phyloP scores from a whole-genome alignment of 176 grass and related monocot species.

The Canna indica region DNA sequence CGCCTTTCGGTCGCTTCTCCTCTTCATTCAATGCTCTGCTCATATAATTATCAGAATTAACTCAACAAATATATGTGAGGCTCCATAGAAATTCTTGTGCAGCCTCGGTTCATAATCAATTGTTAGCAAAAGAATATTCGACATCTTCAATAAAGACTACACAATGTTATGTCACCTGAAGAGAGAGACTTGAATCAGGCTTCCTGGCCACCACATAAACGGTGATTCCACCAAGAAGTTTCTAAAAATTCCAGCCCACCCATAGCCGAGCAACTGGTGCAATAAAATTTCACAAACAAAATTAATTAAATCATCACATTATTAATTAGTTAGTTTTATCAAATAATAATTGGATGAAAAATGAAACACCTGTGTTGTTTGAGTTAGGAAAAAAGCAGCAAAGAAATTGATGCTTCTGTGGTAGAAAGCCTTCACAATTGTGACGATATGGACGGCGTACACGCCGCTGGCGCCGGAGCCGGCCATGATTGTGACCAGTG shows the following conservation, averaged over 20 bases:
- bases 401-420: conserved; percentile 45
- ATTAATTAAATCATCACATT: background rate
- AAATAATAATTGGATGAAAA: background rate
- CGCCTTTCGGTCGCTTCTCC: conserved; percentile 49
- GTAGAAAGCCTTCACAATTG: conserved; percentile 79
- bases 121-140: no score
- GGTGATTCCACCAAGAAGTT: conserved; percentile 70
- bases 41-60: background rate
- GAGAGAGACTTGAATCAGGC: conserved; percentile 71
- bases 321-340: background rate
- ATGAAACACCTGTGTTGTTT: conserved; percentile 83
- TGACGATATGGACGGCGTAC: conserved; percentile 67
- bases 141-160: no score
- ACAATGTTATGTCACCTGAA: conserved; percentile 42
- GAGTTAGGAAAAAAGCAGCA: conserved; percentile 53
- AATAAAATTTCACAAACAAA: background rate
- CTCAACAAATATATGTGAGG: background rate
- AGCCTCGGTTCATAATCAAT: no score
- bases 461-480: conserved; percentile 12
- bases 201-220: conserved; percentile 88
- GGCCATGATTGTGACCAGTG: conserved; percentile 34
- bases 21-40: conserved; percentile 63
- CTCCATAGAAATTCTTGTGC: no score
- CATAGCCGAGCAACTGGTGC: conserved; percentile 60
- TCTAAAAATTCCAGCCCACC: conserved; percentile 75